Base-by-base conservation (phyloP, 371 early-diverging fungal species). In the Mucor sp. region DNA sequence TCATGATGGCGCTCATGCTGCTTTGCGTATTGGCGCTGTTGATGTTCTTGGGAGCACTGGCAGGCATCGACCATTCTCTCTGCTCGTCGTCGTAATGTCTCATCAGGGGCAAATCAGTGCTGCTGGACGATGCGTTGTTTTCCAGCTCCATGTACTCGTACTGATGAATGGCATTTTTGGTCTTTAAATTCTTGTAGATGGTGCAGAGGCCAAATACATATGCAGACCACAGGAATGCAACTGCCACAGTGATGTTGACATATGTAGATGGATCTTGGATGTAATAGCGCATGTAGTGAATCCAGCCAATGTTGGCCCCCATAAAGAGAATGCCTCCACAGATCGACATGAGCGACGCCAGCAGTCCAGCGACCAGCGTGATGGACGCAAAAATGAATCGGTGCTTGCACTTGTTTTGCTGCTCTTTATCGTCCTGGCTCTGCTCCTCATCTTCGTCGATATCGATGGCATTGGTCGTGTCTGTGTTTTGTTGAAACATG, bases 161-260 rank as follows among this genome's bases (percentile, higher is more conserved):
- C 11, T 91, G 88, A 9, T 94, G 89, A 35, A 64, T 27, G 21
- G 62, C 58, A 61, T 72, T 72, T 55, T 44, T 58, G n/a, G 56
- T 58, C 25, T 66, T 67, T 7, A 72, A 43, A 30, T 65, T 62
- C 19, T 60, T 77, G 58, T 90, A 87, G 19, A 97, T 85, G 4
- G 82, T 87, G 60, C 79, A 82, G 23, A 98, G 76, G 59, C 96
- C 65, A 58, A 79, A 71, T 6, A 79, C 59, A 60, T 77, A 82
- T 19, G 71, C 55, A 61, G 70, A 69, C 80, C 80, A 82, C 17
- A 79, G 41, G 57, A 82, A 82, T 25, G 82, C 60, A 23, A 71
- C 60, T 2, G 79, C 79, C 11, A 79, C 35, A 19, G 59, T 69
- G 2, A 74, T 53, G 61, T 82, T 82, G 33, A 82, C 64, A 56